Percentiles rank a stretch among this genome's conserved stretches.
These are phyloP conservation scores for Fibroporia radiculosa DNA, from an alignment of 768 basidiomycete species.

Conservation along the genomic window DNA sequence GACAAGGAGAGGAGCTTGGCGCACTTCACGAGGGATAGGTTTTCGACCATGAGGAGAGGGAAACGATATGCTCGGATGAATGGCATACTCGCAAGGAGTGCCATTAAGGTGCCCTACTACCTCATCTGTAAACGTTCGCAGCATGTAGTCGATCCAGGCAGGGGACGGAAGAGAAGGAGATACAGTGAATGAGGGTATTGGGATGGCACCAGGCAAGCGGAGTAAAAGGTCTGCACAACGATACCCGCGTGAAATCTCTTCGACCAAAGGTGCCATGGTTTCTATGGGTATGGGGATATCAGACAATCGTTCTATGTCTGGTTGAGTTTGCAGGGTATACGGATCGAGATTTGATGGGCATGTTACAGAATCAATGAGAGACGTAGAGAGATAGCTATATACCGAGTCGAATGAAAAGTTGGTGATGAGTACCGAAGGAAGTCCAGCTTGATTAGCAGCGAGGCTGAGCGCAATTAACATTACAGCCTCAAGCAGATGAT, in stretches of 20 bases:
- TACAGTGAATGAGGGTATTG: constrained; percentile 62
- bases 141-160: constrained; percentile 49
- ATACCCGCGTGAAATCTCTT: constrained; percentile 59
- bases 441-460: constrained; percentile 52
- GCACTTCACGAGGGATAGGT: constrained; percentile 30
- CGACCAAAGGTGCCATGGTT: constrained; percentile 50
- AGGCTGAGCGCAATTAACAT: constrained; percentile 33
- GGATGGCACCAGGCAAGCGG: constrained; percentile 65
- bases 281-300: constrained; percentile 48
- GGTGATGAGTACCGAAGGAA: constrained; percentile 69
- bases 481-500: not conserved
- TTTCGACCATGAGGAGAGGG: constrained; percentile 16
- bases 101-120: constrained; percentile 35
- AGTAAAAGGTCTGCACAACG: constrained; percentile 64
- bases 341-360: constrained; percentile 6
- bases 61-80: constrained; percentile 40
- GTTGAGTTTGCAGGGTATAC: not conserved
- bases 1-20: constrained; percentile 62
- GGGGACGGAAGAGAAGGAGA: constrained; percentile 51
- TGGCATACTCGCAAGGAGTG: constrained; percentile 20
- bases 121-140: constrained; percentile 38
- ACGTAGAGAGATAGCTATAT: constrained; percentile 65
- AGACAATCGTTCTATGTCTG: constrained; percentile 25
- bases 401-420: constrained; percentile 86
- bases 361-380: constrained; percentile 33